Evolutionary conservation across 2,329 filamentous ascomycete genomes (phyloP), one percentile per base, ranked within the genome.

Genomic region (Stromatinia cepivora): DNA sequence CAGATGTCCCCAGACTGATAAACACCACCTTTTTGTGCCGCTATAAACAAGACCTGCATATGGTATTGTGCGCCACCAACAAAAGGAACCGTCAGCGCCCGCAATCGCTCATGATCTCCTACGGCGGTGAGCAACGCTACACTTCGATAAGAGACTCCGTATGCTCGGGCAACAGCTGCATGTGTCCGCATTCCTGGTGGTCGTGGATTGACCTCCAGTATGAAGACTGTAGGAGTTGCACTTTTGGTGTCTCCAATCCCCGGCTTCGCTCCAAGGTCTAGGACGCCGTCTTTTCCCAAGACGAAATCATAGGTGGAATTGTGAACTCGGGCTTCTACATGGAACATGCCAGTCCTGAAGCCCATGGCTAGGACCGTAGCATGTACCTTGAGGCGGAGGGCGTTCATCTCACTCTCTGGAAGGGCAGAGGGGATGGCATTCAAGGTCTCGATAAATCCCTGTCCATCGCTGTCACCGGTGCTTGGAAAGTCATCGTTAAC

Each of bases 401-500:
- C 36, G 20, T 59, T 17, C 25, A 59, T 59, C 57, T 59, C 39
- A 59, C 39, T 45, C 39, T 45, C 57, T 2, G 57, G 39, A n/a
- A 45, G 20, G 9, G 57, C 57, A 45, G 57, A 45, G 25, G 36
- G 36, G 4, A 59, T 59, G 31, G 53, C 53, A 36, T 56, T 56
- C 4, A 56, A 36, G 20, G 53, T 56, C 34, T 45, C 57, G 8
- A 59, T 25, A 46, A 59, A 59, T 13, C 36, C n/a, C n/a, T 45
- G 39, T 22, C 36, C 57, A 28, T 59, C 57, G 36, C 39, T 22
- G 25, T 59, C 36, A 28, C 57, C 39, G 39, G 53, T 34, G 31
- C 53, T 56, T n/a, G 53, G 53, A 31, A 56, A 56, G 31, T 56
- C 53, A 36, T 56, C 53, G 31, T 56, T 56, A 56, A 56, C 53